These are phyloP conservation scores for Grigorovia jiainica DNA, from an alignment of 805 yeast genomes.

Conservation along the genomic window DNA sequence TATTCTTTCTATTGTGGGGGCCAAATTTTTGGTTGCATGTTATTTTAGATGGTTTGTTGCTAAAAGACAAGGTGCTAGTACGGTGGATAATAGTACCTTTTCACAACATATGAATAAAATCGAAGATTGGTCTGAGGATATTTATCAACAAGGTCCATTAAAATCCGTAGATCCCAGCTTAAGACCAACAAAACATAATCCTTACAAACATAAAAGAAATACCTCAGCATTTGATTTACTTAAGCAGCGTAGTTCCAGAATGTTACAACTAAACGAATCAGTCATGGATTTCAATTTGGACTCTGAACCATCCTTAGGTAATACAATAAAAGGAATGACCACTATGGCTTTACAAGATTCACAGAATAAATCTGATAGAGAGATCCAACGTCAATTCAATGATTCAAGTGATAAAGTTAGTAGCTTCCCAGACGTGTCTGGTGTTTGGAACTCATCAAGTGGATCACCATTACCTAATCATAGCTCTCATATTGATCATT, in stretches of 20 bases:
- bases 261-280: slow-evolving; percentile 11
- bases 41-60: slow-evolving; percentile 82
- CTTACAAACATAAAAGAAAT: background rate
- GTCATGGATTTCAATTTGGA: slow-evolving; percentile 5
- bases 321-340: slow-evolving; percentile 24
- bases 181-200: slow-evolving; percentile 34
- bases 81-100: slow-evolving; percentile 49
- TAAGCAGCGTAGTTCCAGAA: slow-evolving; percentile 31
- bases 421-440: slow-evolving; percentile 10
- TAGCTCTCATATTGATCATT: slow-evolving; percentile 30
- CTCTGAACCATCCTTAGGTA: background rate
- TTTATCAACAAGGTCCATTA: slow-evolving; percentile 42
- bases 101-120: slow-evolving; percentile 53
- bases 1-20: slow-evolving; percentile 68
- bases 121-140: slow-evolving; percentile 80
- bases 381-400: background rate
- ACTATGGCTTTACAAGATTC: slow-evolving; percentile 64
- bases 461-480: slow-evolving; percentile 5
- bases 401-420: slow-evolving; percentile 8
- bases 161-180: slow-evolving; percentile 42
- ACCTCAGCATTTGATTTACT: slow-evolving; percentile 28
- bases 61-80: slow-evolving; percentile 69
- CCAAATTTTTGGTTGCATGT: slow-evolving; percentile 77
- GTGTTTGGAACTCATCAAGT: slow-evolving; percentile 7
- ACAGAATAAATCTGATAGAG: slow-evolving; percentile 7